These are phyloP conservation scores for Vicia faba DNA, from an alignment of 306 rosid genomes.

Conservation along the genomic window DNA sequence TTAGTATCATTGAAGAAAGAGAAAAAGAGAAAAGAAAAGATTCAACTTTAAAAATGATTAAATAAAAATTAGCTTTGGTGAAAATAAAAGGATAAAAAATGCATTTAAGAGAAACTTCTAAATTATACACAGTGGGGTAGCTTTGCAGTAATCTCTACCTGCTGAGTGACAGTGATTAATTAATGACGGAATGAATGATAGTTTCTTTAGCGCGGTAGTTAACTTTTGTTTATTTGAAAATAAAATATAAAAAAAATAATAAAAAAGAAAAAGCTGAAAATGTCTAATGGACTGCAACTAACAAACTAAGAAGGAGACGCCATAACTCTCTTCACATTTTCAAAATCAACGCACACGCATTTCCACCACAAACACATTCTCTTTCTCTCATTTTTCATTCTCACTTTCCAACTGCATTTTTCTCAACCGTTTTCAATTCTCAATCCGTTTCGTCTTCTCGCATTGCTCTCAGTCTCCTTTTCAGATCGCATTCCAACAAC, in stretches of 20 bases:
- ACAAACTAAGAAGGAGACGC: slow-evolving; percentile 57
- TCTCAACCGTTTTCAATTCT: slow-evolving; percentile 7
- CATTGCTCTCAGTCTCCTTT: neutral
- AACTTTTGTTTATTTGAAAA: slow-evolving; percentile 35
- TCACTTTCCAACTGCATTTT: neutral
- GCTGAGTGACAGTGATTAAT: neutral
- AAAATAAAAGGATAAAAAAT: too few relatives aligned
- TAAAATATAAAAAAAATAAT: neutral
- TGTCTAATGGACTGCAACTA: slow-evolving; percentile 33
- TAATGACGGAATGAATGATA: neutral
- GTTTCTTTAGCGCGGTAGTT: slow-evolving; percentile 45
- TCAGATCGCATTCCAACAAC: slow-evolving; percentile 40
- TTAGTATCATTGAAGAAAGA: too few relatives aligned
- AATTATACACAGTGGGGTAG: too few relatives aligned
- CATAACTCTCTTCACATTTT: slow-evolving; percentile 47
- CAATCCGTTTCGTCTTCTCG: neutral
- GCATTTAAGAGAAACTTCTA: too few relatives aligned
- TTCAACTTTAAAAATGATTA: too few relatives aligned
- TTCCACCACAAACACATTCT: slow-evolving; percentile 6
- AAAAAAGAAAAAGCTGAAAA: slow-evolving; percentile 18
- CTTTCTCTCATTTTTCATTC: slow-evolving; percentile 14
- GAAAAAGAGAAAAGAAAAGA: too few relatives aligned
- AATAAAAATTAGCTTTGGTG: too few relatives aligned
- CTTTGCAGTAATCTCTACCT: too few relatives aligned
- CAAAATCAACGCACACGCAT: slow-evolving; percentile 20